Evolutionary conservation across 345 rosid genomes (phyloP), one percentile per base, ranked within the genome.

Genomic region (Eucalyptus albens): DNA sequence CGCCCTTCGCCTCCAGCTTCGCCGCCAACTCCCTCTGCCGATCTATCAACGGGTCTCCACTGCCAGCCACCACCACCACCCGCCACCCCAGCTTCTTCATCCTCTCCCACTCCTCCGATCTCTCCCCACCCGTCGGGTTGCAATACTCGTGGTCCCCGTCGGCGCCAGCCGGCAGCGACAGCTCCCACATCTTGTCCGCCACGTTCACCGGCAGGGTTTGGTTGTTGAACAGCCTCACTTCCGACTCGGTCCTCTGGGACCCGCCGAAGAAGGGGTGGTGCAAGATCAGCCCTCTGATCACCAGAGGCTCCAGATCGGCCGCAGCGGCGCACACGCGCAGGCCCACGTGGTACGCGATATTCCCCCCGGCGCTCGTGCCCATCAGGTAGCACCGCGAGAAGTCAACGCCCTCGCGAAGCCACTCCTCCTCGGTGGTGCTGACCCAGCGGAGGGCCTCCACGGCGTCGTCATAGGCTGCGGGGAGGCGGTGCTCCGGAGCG

Each of bases 261-360:
- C 95, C 93, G 13, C 95, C 92, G 45, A 94, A 92, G 92, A 93
- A 80, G 4, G 94, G 93, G 86, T 92, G 94, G 90, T 92, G 92
- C 67, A 92, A 83, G 14, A 92, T 55, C 62, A 93, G 72, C 3
- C 93, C 95, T 8, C 50, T 47, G 11, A 93, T 89, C 44, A 89
- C 90, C 56, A 92, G 67, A 2, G 93, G 94, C 14, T 50, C 87
- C 82, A 91, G 42, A 60, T 90, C 90, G 42, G 59, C 12, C 27
- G 67, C 91, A 16, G 65, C 29, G 40, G 22, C 44, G 42, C 56
- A 59, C 21, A 56, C 62, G 37, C 88, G 90, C 42, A 86, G n/a
- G 22, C 60, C 85, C 26, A 87, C 88, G 12, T 87, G 88, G 83
- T 88, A 90, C 22, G 91, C 89, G 40, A 91, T 69, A 86, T 89